Conservation (phyloP, 495 filamentous ascomycete species). For the Trichoderma reesei region DNA sequence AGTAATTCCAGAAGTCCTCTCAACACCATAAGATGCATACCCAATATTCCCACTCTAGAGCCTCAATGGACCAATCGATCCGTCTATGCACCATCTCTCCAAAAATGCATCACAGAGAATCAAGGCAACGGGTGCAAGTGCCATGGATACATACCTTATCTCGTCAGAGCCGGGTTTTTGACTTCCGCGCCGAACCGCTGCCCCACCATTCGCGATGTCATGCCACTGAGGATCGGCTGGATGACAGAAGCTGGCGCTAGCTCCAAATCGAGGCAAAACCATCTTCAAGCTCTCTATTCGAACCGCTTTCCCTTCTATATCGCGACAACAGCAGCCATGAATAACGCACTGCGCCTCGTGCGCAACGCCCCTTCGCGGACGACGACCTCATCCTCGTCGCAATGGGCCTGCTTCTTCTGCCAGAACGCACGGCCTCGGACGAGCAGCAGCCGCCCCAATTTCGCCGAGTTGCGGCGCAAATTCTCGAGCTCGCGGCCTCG, state of each 20-base stretch:
- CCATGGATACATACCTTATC: not conserved
- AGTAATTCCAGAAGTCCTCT: too few relatives aligned
- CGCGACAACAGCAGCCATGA: not conserved
- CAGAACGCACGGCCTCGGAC: slow-evolving; percentile 14
- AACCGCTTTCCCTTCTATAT: not conserved
- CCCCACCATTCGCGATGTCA: slow-evolving; percentile 5
- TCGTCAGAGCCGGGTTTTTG: not conserved
- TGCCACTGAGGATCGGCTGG: not conserved
- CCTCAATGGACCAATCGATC: too few relatives aligned
- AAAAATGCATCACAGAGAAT: not conserved
- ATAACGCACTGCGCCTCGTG: not conserved
- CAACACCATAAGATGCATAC: too few relatives aligned
- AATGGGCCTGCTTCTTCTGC: slow-evolving; percentile 17
- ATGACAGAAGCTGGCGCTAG: not conserved
- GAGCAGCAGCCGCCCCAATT: not conserved
- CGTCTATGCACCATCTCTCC: too few relatives aligned
- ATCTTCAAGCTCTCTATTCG: not conserved
- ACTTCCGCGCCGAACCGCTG: slow-evolving; percentile 1
- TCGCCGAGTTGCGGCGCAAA: slow-evolving; percentile 10
- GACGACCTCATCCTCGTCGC: not conserved
- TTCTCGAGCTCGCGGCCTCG: slow-evolving; percentile 16
- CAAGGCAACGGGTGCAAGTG: too few relatives aligned
- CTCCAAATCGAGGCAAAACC: not conserved
- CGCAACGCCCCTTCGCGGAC: not conserved
- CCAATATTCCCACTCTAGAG: too few relatives aligned